Base-by-base conservation (phyloP, 1,284 basidiomycete genomes). In the Xanthoconium separans region DNA sequence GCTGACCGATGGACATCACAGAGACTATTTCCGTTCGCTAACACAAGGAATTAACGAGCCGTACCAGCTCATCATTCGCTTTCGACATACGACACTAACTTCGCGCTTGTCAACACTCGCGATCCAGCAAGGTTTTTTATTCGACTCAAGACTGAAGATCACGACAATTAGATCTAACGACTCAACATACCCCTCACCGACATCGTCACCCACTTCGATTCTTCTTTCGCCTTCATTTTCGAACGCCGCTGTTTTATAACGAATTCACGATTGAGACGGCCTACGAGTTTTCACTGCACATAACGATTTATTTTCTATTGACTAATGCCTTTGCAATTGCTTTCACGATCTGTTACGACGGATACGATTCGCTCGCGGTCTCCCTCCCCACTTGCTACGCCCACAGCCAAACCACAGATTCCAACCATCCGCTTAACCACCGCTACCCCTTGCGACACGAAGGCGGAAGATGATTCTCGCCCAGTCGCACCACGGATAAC, bases 401-500 rank as follows among this genome's bases (percentile, higher is more conserved):
- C 69, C 13, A 47, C 65, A 39, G 47, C 56, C 40, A 72, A 72
- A 42, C 68, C 73, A 53, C 68, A 62, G 24, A 65, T 79, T 53
- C 84, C 86, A 18, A 82, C 85, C 49, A 89, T 89, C 54, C 78
- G 84, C 37, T 79, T 89, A 61, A 80, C 83, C 59, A 78, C 82
- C 20, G 84, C 86, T 1, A 87, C 82, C 0, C 87, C 87, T 4
- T 81, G 80, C 15, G 76, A 80, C 13, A 60, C 75, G 6, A 78
- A 79, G 27, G 53, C 73, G n/a, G 74, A 77, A 6, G 73, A 75
- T 9, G 68, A 71, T 1, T 59, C 62, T 37, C 70, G 58, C 39
- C 66, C 59, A 4, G 57, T 65, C 39, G 63, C 62, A 2, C 71
- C 77, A 29, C 75, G 74, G 75, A 64, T 60, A 57, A 27, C 64